A percentile compares a stretch with the other conserved stretches of the same genome.
Conservation (phyloP, 2,329 filamentous ascomycete species). For the Monilinia fructigena region DNA sequence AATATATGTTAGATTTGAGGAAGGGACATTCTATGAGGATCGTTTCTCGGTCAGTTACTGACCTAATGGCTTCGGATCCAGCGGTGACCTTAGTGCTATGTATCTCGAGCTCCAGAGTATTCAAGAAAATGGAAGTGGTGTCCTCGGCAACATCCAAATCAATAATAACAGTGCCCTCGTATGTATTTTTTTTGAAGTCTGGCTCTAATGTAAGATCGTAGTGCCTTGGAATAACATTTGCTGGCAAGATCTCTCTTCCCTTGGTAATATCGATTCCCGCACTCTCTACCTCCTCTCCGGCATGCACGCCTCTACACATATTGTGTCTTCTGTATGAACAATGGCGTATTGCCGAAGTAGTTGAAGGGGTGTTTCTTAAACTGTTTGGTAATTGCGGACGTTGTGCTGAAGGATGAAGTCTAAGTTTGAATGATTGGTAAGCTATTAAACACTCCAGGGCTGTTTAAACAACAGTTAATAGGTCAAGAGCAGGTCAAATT, state of each 20-base stretch:
- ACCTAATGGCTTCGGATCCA: conserved; percentile 54
- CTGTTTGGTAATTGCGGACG: conserved; percentile 31
- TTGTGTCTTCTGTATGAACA: conserved; percentile 72
- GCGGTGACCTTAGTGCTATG: conserved; percentile 67
- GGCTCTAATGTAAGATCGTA: conserved; percentile 92
- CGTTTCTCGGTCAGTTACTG: conserved; percentile 27
- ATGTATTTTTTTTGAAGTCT: conserved; percentile 83
- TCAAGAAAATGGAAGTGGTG: conserved; percentile 80
- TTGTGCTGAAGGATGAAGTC: conserved; percentile 30
- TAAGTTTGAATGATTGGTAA: conserved; percentile 24
- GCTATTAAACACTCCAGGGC: background rate
- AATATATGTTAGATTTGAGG: conserved; percentile 40
- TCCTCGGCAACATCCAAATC: conserved; percentile 85
- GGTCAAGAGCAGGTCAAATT: background rate
- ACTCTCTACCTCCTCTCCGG: conserved; percentile 53
- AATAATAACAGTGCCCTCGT: conserved; percentile 79
- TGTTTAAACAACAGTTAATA: conserved; percentile 4
- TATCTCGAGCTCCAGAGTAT: conserved; percentile 84
- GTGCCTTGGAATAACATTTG: conserved; percentile 87
- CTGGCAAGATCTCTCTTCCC: conserved; percentile 81
- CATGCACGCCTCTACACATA: conserved; percentile 64
- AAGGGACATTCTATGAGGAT: conserved; percentile 22
- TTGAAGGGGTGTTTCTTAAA: conserved; percentile 29
- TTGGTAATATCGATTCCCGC: conserved; percentile 59
- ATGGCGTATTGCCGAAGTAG: conserved; percentile 47